A percentile compares a stretch with the other conserved stretches of the same genome.
Conservation (phyloP, 176 grass and related monocot species). For the Musa acuminata region DNA sequence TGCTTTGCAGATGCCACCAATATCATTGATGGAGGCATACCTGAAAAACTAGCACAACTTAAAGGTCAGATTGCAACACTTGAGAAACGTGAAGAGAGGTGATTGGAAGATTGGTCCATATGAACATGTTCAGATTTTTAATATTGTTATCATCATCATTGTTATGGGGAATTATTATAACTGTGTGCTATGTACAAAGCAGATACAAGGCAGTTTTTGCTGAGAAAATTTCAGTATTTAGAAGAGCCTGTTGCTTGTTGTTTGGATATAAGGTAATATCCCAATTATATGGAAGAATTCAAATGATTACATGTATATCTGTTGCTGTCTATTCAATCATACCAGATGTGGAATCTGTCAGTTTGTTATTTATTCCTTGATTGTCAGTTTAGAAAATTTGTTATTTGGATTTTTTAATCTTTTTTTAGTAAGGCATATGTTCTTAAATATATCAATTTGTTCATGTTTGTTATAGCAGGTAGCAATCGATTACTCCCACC, state of each 20-base stretch:
- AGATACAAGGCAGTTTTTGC: constrained; percentile 97
- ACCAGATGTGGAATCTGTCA: not conserved
- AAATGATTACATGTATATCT: not conserved
- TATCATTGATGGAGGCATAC: constrained; percentile 57
- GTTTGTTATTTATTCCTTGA: too few relatives aligned
- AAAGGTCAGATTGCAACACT: constrained; percentile 90
- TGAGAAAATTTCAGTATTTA: constrained; percentile 88
- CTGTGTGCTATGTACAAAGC: constrained; percentile 27
- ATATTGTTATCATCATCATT: constrained; percentile 9
- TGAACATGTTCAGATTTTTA: constrained; percentile 10
- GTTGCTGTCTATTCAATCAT: not conserved
- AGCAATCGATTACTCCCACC: not conserved
- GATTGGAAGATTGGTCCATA: constrained; percentile 1
- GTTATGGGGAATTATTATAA: not conserved
- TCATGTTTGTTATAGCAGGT: not conserved
- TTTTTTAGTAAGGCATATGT: not conserved
- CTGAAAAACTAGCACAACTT: constrained; percentile 85
- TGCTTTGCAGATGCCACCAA: constrained; percentile 40
- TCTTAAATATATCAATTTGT: not conserved
- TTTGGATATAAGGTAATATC: constrained; percentile 84
- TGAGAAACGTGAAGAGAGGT: constrained; percentile 99
- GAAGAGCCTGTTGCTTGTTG: constrained; percentile 88
- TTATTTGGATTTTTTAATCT: too few relatives aligned
- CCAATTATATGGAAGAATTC: not conserved
- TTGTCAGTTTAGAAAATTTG: too few relatives aligned